Evolutionary conservation across 192 early-diverging fungal genomes (phyloP).

Genomic region (Dissophora globulifera): DNA sequence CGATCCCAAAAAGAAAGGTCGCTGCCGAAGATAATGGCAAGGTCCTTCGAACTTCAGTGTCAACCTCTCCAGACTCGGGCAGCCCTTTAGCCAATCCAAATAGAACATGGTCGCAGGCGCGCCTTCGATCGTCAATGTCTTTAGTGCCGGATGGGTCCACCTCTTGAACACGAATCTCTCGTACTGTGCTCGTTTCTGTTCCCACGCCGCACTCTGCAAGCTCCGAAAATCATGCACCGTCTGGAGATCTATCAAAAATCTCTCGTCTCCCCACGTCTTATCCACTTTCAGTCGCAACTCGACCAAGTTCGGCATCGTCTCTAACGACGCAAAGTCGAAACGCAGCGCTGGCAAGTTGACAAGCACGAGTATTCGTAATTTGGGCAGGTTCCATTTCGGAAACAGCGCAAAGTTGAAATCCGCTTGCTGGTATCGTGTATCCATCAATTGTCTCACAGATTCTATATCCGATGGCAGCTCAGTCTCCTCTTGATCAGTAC

Average conservation of each 20-base stretch:
- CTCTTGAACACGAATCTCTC: not conserved
- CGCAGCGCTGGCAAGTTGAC: not conserved
- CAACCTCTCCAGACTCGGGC: constrained; percentile 5
- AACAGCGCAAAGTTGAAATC: not conserved
- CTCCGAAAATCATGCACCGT: not conserved
- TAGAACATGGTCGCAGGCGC: constrained; percentile 5
- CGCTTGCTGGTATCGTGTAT: not conserved
- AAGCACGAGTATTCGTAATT: constrained; percentile 1
- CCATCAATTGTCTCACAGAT: not conserved
- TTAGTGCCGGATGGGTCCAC: constrained; percentile 15
- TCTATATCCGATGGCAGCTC: not conserved
- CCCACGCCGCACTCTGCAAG: not conserved
- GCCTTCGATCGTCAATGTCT: not conserved
- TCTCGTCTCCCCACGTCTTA: no score
- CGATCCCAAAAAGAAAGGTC: not conserved
- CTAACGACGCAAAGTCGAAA: constrained; percentile 30
- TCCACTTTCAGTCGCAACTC: not conserved
- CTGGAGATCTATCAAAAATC: not conserved
- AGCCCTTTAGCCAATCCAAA: constrained; percentile 13
- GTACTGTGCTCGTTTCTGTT: not conserved
- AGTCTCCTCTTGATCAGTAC: no score
- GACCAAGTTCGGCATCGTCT: constrained; percentile 7
- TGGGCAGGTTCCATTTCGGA: constrained; percentile 8
- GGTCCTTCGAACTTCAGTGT: not conserved
- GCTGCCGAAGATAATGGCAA: not conserved